phyloP scores from a whole-genome alignment of 805 yeast species.

The Osmozyma mogii region DNA sequence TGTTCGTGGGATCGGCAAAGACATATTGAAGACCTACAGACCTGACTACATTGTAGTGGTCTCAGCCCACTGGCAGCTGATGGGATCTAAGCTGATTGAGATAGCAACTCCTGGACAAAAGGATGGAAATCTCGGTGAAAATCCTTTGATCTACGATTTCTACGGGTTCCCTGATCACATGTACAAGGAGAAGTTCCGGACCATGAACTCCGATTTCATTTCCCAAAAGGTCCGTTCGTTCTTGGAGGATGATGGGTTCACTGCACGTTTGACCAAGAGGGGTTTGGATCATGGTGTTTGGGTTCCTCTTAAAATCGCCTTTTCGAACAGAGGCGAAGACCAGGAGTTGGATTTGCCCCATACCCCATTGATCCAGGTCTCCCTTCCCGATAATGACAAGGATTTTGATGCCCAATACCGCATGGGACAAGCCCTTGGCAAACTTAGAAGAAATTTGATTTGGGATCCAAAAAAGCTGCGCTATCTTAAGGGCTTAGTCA shows the following conservation, averaged over 20 bases:
- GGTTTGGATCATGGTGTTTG: slow-evolving; percentile 82
- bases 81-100: slow-evolving; percentile 34
- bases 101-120: slow-evolving; percentile 35
- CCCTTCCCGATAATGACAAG: slow-evolving; percentile 32
- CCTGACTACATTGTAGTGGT: slow-evolving; percentile 63
- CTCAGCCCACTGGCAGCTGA: slow-evolving; percentile 74
- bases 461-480: slow-evolving; percentile 20
- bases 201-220: slow-evolving; percentile 34
- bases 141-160: slow-evolving; percentile 64
- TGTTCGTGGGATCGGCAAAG: slow-evolving; percentile 42
- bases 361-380: slow-evolving; percentile 44
- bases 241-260: slow-evolving; percentile 36
- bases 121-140: slow-evolving; percentile 26
- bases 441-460: slow-evolving; percentile 38
- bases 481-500: slow-evolving; percentile 33
- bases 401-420: slow-evolving; percentile 38
- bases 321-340: slow-evolving; percentile 27
- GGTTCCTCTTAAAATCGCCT: slow-evolving; percentile 73
- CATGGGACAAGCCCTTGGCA: slow-evolving; percentile 48
- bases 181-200: slow-evolving; percentile 56
- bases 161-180: slow-evolving; percentile 61
- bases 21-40: slow-evolving; percentile 40
- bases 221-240: slow-evolving; percentile 38
- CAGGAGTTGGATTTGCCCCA: slow-evolving; percentile 29
- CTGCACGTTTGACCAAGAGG: slow-evolving; percentile 39